Evolutionary conservation across 371 early-diverging fungal species (phyloP).

Genomic region (Mortierella sp.): DNA sequence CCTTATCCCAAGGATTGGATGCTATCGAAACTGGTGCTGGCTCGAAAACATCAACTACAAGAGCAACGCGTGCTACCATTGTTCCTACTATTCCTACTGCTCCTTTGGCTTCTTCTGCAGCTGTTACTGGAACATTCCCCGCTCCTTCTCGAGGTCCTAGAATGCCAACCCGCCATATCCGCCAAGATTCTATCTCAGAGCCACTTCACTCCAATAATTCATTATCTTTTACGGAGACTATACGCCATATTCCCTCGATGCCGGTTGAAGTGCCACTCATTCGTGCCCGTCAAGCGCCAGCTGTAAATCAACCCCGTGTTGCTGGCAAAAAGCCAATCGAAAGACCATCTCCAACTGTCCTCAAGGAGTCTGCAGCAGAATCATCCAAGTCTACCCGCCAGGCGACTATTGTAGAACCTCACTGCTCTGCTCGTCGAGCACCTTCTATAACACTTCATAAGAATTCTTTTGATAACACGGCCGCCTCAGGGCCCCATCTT

Average conservation of each 20-base stretch:
- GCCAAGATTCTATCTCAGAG: not conserved
- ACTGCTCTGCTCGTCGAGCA: not conserved
- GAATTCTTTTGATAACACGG: not conserved
- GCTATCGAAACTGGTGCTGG: no score
- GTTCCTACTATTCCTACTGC: no score
- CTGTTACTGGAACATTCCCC: no score
- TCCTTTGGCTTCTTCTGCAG: no score
- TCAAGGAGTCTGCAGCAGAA: not conserved
- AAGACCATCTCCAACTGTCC: not conserved
- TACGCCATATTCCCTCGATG: not conserved
- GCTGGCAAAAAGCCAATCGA: not conserved
- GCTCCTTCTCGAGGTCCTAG: no score
- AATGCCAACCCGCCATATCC: not conserved
- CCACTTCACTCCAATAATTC: not conserved
- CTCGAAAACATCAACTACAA: no score
- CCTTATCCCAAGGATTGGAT: not conserved
- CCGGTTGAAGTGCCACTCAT: slow-evolving; percentile 2
- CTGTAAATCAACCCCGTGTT: not conserved
- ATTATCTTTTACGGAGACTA: not conserved
- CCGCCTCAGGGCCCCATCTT: not conserved
- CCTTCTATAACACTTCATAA: not conserved
- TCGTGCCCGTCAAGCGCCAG: not conserved
- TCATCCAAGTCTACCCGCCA: not conserved
- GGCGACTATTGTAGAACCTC: not conserved
- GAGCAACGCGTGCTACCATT: no score